phyloP scores from a whole-genome alignment of 2,329 filamentous ascomycete genomes.

The Dactylellina haptotyla region DNA sequence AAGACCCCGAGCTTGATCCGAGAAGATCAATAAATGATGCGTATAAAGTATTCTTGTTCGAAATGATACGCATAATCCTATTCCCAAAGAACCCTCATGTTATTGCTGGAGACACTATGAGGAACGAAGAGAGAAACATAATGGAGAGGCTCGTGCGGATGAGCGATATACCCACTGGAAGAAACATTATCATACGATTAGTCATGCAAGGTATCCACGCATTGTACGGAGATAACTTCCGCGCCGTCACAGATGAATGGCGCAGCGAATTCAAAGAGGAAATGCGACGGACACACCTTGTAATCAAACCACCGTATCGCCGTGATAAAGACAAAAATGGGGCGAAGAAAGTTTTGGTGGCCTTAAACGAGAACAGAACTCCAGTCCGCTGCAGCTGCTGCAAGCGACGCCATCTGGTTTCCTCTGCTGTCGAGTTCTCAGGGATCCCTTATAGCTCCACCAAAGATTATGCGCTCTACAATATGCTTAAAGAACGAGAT shows the following conservation, averaged over 20 bases:
- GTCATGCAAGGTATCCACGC: constrained; percentile 13
- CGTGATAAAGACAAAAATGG: constrained; percentile 4
- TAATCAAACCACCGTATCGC: background rate
- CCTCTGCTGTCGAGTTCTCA: constrained; percentile 12
- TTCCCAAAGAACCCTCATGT: constrained; percentile 7
- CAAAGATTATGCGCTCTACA: constrained; percentile 7
- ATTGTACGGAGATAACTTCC: constrained; percentile 11
- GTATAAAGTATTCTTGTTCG: constrained; percentile 24
- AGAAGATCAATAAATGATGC: background rate
- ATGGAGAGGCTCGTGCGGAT: too few species aligned
- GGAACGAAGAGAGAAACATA: too few species aligned
- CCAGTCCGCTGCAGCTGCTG: constrained; percentile 36
- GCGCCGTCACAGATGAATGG: constrained; percentile 24
- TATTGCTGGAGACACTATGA: background rate
- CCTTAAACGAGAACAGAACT: background rate
- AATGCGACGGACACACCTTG: constrained; percentile 3
- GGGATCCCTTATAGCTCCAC: constrained; percentile 26
- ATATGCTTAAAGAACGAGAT: constrained; percentile 1
- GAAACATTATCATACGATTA: background rate
- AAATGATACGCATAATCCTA: background rate
- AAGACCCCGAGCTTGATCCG: background rate
- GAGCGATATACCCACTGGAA: background rate
- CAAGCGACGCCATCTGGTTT: constrained; percentile 25
- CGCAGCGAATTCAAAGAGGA: constrained; percentile 38
- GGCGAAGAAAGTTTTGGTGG: background rate